Conservation (phyloP, 202 grass and related monocot genomes). For the Setaria viridis region DNA sequence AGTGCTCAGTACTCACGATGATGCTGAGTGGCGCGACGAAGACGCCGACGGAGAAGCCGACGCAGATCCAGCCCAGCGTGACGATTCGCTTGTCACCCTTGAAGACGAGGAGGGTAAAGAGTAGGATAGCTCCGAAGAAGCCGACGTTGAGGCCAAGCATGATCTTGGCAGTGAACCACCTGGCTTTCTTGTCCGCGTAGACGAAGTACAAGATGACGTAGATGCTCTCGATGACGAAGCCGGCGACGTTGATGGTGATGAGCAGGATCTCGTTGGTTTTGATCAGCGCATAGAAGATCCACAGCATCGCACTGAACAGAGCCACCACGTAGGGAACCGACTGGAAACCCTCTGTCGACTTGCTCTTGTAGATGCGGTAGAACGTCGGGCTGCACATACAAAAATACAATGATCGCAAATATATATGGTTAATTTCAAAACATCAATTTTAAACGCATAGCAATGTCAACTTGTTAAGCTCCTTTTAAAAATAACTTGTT, state of each 20-base stretch:
- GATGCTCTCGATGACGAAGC: conserved; percentile 74
- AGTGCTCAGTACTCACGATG: conserved; percentile 58
- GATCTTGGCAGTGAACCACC: conserved; percentile 72
- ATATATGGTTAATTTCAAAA: not conserved
- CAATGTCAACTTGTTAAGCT: too few species aligned
- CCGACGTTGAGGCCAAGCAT: conserved; percentile 65
- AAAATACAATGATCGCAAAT: not conserved
- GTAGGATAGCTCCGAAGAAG: conserved; percentile 64
- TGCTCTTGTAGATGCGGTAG: conserved; percentile 71
- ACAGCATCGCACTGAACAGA: conserved; percentile 82
- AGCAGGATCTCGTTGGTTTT: conserved; percentile 69
- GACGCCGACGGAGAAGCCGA: conserved; percentile 72
- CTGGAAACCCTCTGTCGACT: conserved; percentile 85
- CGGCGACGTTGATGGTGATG: conserved; percentile 81
- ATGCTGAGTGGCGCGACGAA: conserved; percentile 84
- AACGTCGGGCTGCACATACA: conserved; percentile 60
- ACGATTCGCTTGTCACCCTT: conserved; percentile 48
- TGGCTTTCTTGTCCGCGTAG: conserved; percentile 68
- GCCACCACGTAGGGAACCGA: conserved; percentile 90
- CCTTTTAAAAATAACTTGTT: not conserved
- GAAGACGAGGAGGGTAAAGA: conserved; percentile 61
- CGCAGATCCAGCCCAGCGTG: conserved; percentile 81
- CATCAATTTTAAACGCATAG: not conserved
- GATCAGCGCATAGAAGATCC: conserved; percentile 87
- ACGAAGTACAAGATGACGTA: conserved; percentile 74